Evolutionary conservation across 176 grass and related monocot species (phyloP), one percentile per base, ranked within the genome.

Genomic region (Miscanthus lutarioriparius): DNA sequence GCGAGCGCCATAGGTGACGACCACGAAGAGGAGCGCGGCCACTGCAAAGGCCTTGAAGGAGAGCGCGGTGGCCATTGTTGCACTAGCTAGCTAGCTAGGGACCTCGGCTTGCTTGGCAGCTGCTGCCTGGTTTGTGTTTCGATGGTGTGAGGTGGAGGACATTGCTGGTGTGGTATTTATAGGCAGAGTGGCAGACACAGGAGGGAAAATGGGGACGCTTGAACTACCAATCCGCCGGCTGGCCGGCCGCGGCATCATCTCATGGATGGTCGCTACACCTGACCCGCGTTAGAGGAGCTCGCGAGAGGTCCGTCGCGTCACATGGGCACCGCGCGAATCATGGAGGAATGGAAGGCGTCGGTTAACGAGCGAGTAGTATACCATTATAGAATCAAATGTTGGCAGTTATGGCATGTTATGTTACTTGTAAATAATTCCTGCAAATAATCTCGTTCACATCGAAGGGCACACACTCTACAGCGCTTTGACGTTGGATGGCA

Each of bases 81-180:
- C 53, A 39, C 22, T 12, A 32, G 53, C 64, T 47, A n/a, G 35
- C 3, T 48, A 48, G 48, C 48, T 51, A 51, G 45, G 45, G 3
- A 32, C 59, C 77, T 87, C 22, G 63, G 62, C 40, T 70, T 27
- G 26, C 25, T 51, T 51, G 72, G 67, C 79, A 37, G 20, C 27
- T 43, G 64, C 48, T 63, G 65, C 15, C 65, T 56, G 53, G 43
- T 66, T 54, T 79, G 75, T 74, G 81, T 79, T 36, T 54, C 8
- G 87, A 88, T 88, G 81, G 67, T 71, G 80, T 45, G 75, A 79
- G 20, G 33, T 48, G 32, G 44, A 44, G 43, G 67, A 10, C 75
- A 88, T 79, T 74, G 81, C 81, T 68, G 67, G 43, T 51, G 56
- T 53, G 76, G 51, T 72, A 74, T 88, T 88, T 88, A 88, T 88